Evolutionary conservation across 352 stramenopile genomes (phyloP).

Genomic region (Blastocystis sp.): DNA sequence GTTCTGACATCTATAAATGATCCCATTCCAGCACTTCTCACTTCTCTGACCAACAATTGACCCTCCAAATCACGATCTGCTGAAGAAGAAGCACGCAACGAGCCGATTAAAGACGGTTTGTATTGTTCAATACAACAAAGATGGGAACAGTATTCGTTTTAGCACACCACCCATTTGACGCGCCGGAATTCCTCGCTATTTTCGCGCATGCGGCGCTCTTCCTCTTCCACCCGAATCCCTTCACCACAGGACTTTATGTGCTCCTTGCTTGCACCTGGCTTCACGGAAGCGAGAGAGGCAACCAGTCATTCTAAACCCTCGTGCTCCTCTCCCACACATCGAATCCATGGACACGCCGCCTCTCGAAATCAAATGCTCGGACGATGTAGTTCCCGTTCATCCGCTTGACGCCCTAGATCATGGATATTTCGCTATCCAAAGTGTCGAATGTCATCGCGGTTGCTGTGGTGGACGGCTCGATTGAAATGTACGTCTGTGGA

Average conservation of each 20-base stretch:
- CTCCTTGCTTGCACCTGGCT: too few species aligned
- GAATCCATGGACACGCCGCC: conserved; percentile 45
- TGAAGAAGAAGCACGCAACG: background rate
- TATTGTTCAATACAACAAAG: background rate
- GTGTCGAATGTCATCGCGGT: background rate
- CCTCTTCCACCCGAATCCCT: too few species aligned
- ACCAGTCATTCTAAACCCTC: too few species aligned
- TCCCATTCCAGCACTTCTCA: background rate
- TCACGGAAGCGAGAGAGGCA: too few species aligned
- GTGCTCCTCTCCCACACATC: background rate
- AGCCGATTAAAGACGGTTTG: background rate
- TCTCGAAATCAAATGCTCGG: conserved; percentile 32
- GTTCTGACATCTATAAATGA: background rate
- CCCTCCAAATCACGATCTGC: background rate
- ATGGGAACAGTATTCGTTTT: background rate
- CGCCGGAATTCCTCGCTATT: background rate
- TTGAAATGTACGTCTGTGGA: conserved; percentile 25
- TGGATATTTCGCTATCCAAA: conserved; percentile 50
- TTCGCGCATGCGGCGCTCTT: too few species aligned
- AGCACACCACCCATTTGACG: background rate
- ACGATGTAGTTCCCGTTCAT: background rate
- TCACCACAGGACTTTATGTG: too few species aligned
- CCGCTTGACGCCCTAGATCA: conserved; percentile 25
- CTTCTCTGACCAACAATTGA: background rate
- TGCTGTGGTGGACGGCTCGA: conserved; percentile 25